phyloP scores from a whole-genome alignment of 1,284 basidiomycete species.

The Apiotrichum brassicae region DNA sequence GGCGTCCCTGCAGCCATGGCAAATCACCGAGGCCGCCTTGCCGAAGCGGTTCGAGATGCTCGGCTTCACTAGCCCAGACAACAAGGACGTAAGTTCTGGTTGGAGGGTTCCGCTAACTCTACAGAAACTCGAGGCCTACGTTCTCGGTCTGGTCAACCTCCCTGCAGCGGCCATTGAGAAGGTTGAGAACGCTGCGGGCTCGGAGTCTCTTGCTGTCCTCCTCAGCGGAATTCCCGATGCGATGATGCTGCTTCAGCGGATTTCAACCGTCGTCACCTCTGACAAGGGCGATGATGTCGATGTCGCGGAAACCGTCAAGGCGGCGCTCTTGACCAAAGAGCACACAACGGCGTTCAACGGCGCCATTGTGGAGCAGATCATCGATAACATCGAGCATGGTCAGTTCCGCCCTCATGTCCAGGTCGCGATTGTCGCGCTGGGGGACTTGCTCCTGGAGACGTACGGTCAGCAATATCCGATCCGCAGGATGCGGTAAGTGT shows the following conservation, averaged over 20 bases:
- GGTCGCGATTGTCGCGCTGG: constrained; percentile 19
- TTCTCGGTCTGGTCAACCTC: constrained; percentile 12
- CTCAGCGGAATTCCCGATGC: constrained; percentile 14
- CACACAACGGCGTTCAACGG: constrained; percentile 9
- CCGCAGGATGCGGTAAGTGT: constrained; percentile 27
- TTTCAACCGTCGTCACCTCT: constrained; percentile 8
- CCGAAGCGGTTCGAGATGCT: constrained; percentile 67
- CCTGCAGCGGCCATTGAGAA: not conserved
- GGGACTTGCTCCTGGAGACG: constrained; percentile 21
- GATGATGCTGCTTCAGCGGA: constrained; percentile 11
- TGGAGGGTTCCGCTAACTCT: not conserved
- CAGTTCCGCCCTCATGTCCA: constrained; percentile 26
- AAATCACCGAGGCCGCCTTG: constrained; percentile 1
- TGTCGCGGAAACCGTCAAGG: constrained; percentile 2
- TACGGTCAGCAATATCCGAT: constrained; percentile 34
- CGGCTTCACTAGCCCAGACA: constrained; percentile 65
- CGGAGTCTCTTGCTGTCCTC: not conserved
- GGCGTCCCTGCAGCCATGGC: not conserved
- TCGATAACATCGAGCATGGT: constrained; percentile 20
- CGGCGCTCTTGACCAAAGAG: not conserved
- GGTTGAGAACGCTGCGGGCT: constrained; percentile 2
- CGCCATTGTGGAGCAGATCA: constrained; percentile 26
- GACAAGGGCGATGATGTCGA: constrained; percentile 7
- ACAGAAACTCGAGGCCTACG: constrained; percentile 20
- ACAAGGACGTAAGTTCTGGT: constrained; percentile 39